phyloP scores from a whole-genome alignment of 768 basidiomycete species.

The Fistulinella prunicolor region DNA sequence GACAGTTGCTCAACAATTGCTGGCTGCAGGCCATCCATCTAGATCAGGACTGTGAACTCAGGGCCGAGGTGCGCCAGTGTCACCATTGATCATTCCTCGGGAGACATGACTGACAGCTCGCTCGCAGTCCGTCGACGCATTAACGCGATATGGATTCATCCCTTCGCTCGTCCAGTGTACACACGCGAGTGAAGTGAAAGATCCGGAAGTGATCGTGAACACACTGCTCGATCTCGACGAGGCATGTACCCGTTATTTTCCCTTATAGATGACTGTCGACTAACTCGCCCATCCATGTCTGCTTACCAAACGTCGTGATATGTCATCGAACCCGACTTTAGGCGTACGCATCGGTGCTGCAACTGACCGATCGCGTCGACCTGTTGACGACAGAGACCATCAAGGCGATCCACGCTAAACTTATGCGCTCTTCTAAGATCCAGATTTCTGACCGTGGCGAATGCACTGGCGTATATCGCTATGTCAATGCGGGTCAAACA shows the following conservation, averaged over 20 bases:
- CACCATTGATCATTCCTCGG: background rate
- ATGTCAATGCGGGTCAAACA: constrained; percentile 30
- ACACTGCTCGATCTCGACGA: constrained; percentile 27
- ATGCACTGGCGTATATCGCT: constrained; percentile 15
- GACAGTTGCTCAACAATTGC: constrained; percentile 29
- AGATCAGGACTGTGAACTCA: constrained; percentile 27
- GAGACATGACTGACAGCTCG: background rate
- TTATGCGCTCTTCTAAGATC: constrained; percentile 33
- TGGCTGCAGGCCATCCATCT: constrained; percentile 31
- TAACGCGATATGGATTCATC: constrained; percentile 27
- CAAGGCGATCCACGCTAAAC: constrained; percentile 28
- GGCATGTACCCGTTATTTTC: constrained; percentile 9
- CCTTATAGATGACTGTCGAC: too few species aligned
- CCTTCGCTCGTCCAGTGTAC: constrained; percentile 23
- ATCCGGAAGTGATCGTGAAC: constrained; percentile 21
- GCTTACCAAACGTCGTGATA: too few species aligned
- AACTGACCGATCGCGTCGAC: constrained; percentile 22
- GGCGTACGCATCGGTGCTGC: constrained; percentile 26
- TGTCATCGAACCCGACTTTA: constrained; percentile 2
- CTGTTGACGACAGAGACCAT: constrained; percentile 27
- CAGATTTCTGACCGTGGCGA: constrained; percentile 17
- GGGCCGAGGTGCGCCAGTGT: constrained; percentile 7
- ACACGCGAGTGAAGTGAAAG: constrained; percentile 22
- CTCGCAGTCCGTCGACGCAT: constrained; percentile 25
- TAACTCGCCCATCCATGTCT: too few species aligned